Evolutionary conservation across 768 basidiomycete species (phyloP), one percentile per base, ranked within the genome.

Genomic region (Kwoniella europaea): DNA sequence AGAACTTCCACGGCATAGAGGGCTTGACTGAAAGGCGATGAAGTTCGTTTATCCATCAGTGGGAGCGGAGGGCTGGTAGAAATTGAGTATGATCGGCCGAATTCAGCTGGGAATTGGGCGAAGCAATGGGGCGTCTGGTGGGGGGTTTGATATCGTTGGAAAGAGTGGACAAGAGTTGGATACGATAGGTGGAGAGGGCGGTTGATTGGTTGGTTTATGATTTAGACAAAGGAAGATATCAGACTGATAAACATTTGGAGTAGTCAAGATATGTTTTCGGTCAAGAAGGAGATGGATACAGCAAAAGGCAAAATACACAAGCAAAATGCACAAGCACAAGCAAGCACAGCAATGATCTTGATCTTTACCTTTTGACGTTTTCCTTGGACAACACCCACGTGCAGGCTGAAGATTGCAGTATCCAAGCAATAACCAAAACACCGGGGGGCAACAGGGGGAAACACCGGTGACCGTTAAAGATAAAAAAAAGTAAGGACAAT

Each of bases 1-100:
- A 61, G n/a, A 12, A 61, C 59, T 22, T 61, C 59, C 42, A 61
- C 59, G 13, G 59, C 59, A 16, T 61, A 61, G 16, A 61, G 27
- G 41, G 59, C 59, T 44, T 61, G 59, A 43, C 59, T 61, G n/a
- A 61, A 61, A 15, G 59, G 59, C 22, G 59, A 61, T 7, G 59
- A 43, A 12, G 43, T 61, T 61, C 59, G 59, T 44, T 61, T 61
- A 24, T 61, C 59, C 59, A 61, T 61, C 10, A n/a, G 54, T 24
- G 54, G 46, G 46, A 50, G 18, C 12, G 5, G 46, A 6, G 46
- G 46, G 46, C 46, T 35, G 35, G 35, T 35, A 35, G 35, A 35
- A 7, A 7, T 35, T 35, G 1, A 35, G 35, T 35, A 35, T 35
- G 35, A 35, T 35, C 35, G 35, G 35, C 35, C 35, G 35, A 35